Conservation (phyloP, 2,329 filamentous ascomycete genomes). For the Exophiala calicioides region DNA sequence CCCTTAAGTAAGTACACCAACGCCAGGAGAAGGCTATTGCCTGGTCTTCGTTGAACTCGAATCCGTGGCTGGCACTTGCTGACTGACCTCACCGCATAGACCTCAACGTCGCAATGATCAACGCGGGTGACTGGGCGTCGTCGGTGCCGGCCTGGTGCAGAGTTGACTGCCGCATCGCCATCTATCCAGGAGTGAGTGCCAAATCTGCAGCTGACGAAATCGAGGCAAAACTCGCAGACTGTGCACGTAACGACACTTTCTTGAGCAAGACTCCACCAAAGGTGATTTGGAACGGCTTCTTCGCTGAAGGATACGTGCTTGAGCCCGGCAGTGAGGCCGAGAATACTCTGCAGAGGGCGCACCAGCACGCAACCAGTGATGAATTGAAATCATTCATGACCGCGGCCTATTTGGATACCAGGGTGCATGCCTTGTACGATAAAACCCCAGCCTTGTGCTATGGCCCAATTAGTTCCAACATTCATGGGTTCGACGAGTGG, state of each 20-base stretch:
- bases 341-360: constrained; percentile 26
- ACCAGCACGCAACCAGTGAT: constrained; percentile 30
- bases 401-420: constrained; percentile 23
- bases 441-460: constrained; percentile 24
- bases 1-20: constrained; percentile 23
- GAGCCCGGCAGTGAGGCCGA: constrained; percentile 32
- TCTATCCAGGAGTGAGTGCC: constrained; percentile 24
- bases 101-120: constrained; percentile 26
- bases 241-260: constrained; percentile 28
- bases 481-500: constrained; percentile 56
- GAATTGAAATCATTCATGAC: constrained; percentile 20
- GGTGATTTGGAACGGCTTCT: constrained; percentile 32
- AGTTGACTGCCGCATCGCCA: constrained; percentile 25
- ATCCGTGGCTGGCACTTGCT: not conserved
- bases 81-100: constrained; percentile 12
- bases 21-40: not conserved
- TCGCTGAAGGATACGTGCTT: constrained; percentile 33
- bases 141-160: constrained; percentile 28
- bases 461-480: constrained; percentile 38
- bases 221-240: constrained; percentile 35
- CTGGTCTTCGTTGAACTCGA: not conserved
- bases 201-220: constrained; percentile 26
- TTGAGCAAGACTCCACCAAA: constrained; percentile 33
- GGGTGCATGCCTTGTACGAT: constrained; percentile 25
- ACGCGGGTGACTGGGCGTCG: constrained; percentile 25